Evolutionary conservation across 2,329 filamentous ascomycete species (phyloP), one percentile per base, ranked within the genome.

Genomic region (Sphaerostilbella broomeana): DNA sequence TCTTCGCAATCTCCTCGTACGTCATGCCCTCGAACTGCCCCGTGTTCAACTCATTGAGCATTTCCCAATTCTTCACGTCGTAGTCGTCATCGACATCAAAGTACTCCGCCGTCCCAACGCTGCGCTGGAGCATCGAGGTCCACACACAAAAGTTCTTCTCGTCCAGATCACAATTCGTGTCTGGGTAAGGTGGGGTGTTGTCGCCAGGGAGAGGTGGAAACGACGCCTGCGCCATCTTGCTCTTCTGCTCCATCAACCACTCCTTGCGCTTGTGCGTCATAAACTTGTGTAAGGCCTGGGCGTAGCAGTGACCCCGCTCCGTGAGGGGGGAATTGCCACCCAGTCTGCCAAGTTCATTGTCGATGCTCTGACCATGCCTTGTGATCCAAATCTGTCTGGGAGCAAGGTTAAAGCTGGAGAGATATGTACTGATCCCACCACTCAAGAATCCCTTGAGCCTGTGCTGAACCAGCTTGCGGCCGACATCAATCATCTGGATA

Each of bases 361-460:
- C 92, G 45, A 77, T 59, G 41, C 88, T 95, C 62, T 95, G 86
- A 28, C 92, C 92, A 57, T 97, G 92, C 35, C 92, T 74, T 2
- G 92, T 97, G 57, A 98, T 94, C 92, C 92, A 98, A 45, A 98
- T 97, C 61, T 95, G 90, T 39, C 92, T 77, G 1, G 92, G 89
- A 0, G 90, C 86, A 12, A 98, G 75, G 53, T 98, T 97, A 72
- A 98, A 98, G 52, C 94, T 97, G 31, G 92, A 84, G 8, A 98
- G 73, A 55, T 97, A 98, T 48, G 89, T 94, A 41, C 92, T 88
- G 40, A 94, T 92, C 47, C 92, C 86, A 26, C 85, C 86, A 42
- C 88, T 88, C 34, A 98, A 72, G 61, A 98, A 98, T 5, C 92
- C 92, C 50, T 84, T 84, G 45, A 95, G 80, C 46, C 92, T 85